Conservation (phyloP, 192 early-diverging fungal genomes). For the Endogone sp. region DNA sequence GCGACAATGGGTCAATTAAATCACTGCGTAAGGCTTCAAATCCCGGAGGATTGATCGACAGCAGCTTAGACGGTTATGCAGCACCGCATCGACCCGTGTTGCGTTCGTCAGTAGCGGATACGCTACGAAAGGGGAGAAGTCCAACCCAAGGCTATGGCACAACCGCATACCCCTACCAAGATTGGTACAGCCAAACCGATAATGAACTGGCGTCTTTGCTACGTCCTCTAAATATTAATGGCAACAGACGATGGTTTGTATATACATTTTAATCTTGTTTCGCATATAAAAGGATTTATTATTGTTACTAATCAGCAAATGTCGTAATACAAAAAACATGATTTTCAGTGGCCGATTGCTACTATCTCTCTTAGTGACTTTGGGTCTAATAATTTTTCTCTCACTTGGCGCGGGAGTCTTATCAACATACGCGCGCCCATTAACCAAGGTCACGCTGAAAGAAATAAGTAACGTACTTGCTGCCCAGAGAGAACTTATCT, state of each 20-base stretch:
- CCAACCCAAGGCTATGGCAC: not conserved
- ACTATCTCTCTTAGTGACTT: not conserved
- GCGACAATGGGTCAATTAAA: conserved; percentile 6
- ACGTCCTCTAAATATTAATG: not conserved
- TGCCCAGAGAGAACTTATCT: conserved; percentile 64
- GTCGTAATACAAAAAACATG: too few species aligned
- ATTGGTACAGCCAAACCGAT: not conserved
- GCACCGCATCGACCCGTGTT: conserved; percentile 18
- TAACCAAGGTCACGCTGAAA: not conserved
- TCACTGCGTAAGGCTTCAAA: conserved; percentile 1
- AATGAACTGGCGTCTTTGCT: not conserved
- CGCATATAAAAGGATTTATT: too few species aligned
- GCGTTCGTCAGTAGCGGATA: conserved; percentile 22
- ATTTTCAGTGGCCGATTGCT: not conserved
- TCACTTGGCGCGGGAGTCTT: not conserved
- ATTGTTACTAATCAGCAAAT: too few species aligned
- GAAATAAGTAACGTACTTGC: conserved; percentile 55
- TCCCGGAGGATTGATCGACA: conserved; percentile 2
- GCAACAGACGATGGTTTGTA: not conserved
- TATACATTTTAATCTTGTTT: not conserved
- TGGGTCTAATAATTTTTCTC: not conserved
- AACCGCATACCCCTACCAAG: not conserved
- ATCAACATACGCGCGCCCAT: not conserved
- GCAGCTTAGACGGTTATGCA: conserved; percentile 3
- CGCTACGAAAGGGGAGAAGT: not conserved